Base-by-base conservation (phyloP, 306 rosid genomes). In the Vigna radiata region DNA sequence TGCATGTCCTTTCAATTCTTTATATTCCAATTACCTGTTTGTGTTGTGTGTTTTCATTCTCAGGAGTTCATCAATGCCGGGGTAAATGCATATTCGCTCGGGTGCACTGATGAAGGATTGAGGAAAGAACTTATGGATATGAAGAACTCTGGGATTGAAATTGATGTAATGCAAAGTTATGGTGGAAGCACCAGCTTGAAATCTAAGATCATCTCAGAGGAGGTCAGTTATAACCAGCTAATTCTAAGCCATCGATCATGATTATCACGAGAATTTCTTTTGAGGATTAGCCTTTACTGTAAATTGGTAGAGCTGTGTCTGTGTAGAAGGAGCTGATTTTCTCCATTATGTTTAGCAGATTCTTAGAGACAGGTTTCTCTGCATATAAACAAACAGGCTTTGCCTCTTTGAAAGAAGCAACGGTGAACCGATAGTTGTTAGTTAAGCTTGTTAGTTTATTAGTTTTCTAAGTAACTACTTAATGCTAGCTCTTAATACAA, bases 41-140 rank as follows among this genome's bases (percentile, higher is more conserved):
- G 61, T 77, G 65, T 55, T 55, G 56, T 73, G 47, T 86, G 27
- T 47, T 77, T 52, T 33, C 39, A 17, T 31, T 73, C 55, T 50
- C 84, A 95, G 98, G 97, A 92, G 87, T 95, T 95, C 91, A 95
- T 95, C 65, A 73, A 83, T 83, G 98, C 97, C 49, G 99, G 99
- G 50, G 97, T 92, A 83, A 92, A 92, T 88, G 99, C 99, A 6
- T 95, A 95, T 87, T 97, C 96, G 16, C 91, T 95, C 37, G 99
- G 99, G 33, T 95, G 99, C 86, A 89, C 97, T 1, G 96, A 92
- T 83, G 99, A 95, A 82, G 97, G 99, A 48, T 76, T 95, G 55
- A 88, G 92, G 82, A 90, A 90, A 76, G 99, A 95, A 76, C 97
- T 95, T 23, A 64, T 80, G 75, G 93, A 90, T 72, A 72, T 95